A percentile compares a stretch with the other conserved stretches of the same genome.
These are phyloP conservation scores for Penicillium nucicola DNA, from an alignment of 495 filamentous ascomycete species.

Conservation along the genomic window DNA sequence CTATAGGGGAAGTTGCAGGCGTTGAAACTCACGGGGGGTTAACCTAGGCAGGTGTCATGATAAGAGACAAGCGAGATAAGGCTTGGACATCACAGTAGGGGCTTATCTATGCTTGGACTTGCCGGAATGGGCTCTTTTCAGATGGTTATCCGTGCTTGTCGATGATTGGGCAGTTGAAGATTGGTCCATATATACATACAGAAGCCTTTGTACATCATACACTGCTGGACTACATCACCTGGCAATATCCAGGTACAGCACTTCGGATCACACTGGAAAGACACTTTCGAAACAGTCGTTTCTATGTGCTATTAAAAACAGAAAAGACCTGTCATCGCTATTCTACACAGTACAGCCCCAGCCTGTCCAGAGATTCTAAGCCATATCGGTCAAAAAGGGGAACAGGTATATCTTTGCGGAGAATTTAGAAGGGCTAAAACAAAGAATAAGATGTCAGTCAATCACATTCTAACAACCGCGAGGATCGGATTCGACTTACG, in stretches of 20 bases:
- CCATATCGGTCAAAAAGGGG: background rate
- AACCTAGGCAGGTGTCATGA: background rate
- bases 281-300: slow-evolving; percentile 12
- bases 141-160: no score
- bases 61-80: background rate
- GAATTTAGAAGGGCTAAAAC: slow-evolving; percentile 43
- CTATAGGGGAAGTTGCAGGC: slow-evolving; percentile 33
- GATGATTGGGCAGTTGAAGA: slow-evolving; percentile 2
- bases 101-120: slow-evolving; percentile 1
- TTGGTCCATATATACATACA: background rate
- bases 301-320: slow-evolving; percentile 43
- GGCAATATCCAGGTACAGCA: no score
- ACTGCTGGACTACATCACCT: no score
- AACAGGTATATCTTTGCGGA: slow-evolving; percentile 10
- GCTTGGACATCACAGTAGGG: background rate
- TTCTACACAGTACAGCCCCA: slow-evolving; percentile 16
- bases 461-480: slow-evolving; percentile 1
- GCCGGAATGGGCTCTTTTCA: background rate
- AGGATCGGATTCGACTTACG: slow-evolving; percentile 27
- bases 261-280: no score
- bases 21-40: slow-evolving; percentile 13
- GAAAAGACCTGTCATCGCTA: slow-evolving; percentile 24
- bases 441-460: slow-evolving; percentile 12
- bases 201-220: background rate
- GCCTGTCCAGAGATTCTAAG: background rate